Evolutionary conservation across 768 basidiomycete genomes (phyloP).

Genomic region (Rhodotorula graminis): DNA sequence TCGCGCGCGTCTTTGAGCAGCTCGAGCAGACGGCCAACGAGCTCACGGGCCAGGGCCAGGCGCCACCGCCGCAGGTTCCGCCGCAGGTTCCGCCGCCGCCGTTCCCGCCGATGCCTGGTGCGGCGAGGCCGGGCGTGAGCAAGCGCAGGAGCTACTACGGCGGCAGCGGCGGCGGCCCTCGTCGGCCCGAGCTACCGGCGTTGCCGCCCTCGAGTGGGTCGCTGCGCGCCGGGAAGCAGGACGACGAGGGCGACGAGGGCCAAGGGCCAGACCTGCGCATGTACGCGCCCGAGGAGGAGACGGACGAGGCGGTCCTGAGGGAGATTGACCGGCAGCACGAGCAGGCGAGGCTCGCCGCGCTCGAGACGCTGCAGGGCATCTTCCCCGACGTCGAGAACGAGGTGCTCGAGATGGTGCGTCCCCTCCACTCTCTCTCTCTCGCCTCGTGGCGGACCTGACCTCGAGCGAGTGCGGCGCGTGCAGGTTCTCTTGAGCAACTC

Average conservation of each 20-base stretch:
- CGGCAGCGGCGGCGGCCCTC: not conserved
- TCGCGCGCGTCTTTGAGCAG: slow-evolving; percentile 43
- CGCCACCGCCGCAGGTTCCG: not conserved
- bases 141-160: slow-evolving; percentile 12
- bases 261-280: slow-evolving; percentile 8
- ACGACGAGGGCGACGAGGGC: too few relatives aligned
- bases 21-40: slow-evolving; percentile 33
- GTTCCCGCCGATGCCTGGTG: not conserved
- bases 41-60: slow-evolving; percentile 1
- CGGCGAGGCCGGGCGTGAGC: not conserved
- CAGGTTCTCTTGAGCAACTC: slow-evolving; percentile 22
- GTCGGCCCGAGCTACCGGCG: not conserved
- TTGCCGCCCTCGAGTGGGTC: slow-evolving; percentile 10
- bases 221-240: not conserved
- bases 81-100: not conserved
- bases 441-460: too few relatives aligned
- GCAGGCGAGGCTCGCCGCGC: slow-evolving; percentile 13
- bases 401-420: slow-evolving; percentile 71
- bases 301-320: slow-evolving; percentile 7
- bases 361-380: slow-evolving; percentile 50
- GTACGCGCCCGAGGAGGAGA: slow-evolving; percentile 8
- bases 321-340: slow-evolving; percentile 36
- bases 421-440: slow-evolving; percentile 47
- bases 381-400: slow-evolving; percentile 79
- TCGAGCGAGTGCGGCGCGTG: not conserved